Percentiles rank a stretch among this genome's conserved stretches.
Conservation (phyloP, 2,329 filamentous ascomycete species). For the Monosporascus ibericus region DNA sequence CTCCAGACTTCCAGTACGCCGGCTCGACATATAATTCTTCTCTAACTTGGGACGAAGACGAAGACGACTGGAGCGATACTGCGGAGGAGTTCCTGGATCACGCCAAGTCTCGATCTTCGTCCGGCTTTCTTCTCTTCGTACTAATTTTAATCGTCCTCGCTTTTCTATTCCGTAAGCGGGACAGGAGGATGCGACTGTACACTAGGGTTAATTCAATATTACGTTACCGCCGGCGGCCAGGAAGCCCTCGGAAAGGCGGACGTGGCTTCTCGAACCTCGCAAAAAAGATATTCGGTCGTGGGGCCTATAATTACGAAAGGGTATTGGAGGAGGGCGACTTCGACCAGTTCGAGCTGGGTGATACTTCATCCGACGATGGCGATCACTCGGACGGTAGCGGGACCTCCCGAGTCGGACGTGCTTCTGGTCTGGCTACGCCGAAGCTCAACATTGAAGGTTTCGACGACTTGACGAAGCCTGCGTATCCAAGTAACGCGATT, state of each 20-base stretch:
- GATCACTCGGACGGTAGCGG: constrained; percentile 55
- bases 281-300: constrained; percentile 61
- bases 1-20: constrained; percentile 78
- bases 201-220: constrained; percentile 42
- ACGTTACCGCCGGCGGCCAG: constrained; percentile 36
- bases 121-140: constrained; percentile 72
- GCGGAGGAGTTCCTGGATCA: constrained; percentile 57
- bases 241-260: constrained; percentile 40
- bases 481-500: constrained; percentile 36
- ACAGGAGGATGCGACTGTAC: constrained; percentile 60
- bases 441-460: constrained; percentile 49
- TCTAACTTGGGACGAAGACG: constrained; percentile 26
- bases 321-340: constrained; percentile 76
- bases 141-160: constrained; percentile 62
- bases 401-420: constrained; percentile 47
- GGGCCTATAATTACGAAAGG: constrained; percentile 64
- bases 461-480: constrained; percentile 36
- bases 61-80: constrained; percentile 48
- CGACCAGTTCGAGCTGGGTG: constrained; percentile 71
- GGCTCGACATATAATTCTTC: constrained; percentile 46
- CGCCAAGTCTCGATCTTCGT: constrained; percentile 61
- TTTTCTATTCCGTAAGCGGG: constrained; percentile 74
- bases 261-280: constrained; percentile 44
- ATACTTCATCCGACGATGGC: constrained; percentile 57
- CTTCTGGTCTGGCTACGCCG: constrained; percentile 64